Percentiles rank a stretch among this genome's conserved stretches.
These are phyloP conservation scores for peach (Prunus persica) DNA, from an alignment of 306 rosid species.

Conservation along the genomic window DNA sequence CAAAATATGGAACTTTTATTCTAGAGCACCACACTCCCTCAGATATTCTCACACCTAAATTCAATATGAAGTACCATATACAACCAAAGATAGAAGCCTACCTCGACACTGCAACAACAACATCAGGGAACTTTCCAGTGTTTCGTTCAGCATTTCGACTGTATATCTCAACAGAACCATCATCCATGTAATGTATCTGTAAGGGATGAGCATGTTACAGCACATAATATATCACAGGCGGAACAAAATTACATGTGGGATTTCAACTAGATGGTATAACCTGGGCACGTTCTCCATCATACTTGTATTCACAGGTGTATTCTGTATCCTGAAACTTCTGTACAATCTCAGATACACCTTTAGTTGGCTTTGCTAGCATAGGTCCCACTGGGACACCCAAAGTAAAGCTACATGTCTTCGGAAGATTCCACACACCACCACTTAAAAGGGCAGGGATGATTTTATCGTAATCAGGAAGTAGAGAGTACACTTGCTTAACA, in stretches of 20 bases:
- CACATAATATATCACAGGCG: conserved; percentile 15
- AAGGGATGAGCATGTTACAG: conserved; percentile 25
- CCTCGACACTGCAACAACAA: conserved; percentile 72
- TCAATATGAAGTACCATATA: background rate
- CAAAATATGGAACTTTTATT: background rate
- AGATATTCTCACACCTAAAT: background rate
- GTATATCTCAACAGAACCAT: conserved; percentile 81
- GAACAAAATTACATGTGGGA: conserved; percentile 5
- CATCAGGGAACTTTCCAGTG: conserved; percentile 91
- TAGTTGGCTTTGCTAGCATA: conserved; percentile 89
- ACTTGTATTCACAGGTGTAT: conserved; percentile 92
- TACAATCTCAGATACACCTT: conserved; percentile 72
- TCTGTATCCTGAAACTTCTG: conserved; percentile 76
- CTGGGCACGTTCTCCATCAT: conserved; percentile 98
- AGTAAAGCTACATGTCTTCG: conserved; percentile 63
- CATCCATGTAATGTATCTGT: conserved; percentile 88
- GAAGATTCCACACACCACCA: conserved; percentile 81
- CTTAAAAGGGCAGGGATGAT: conserved; percentile 68
- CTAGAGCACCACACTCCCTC: background rate
- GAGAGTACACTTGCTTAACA: conserved; percentile 80
- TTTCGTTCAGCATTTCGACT: conserved; percentile 94
- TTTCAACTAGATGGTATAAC: conserved; percentile 39
- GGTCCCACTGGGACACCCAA: conserved; percentile 91
- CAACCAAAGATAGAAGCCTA: conserved; percentile 19
- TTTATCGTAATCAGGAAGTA: conserved; percentile 80